Evolutionary conservation across 257 asterid genomes (phyloP).

Genomic region (Jasminum sambac): DNA sequence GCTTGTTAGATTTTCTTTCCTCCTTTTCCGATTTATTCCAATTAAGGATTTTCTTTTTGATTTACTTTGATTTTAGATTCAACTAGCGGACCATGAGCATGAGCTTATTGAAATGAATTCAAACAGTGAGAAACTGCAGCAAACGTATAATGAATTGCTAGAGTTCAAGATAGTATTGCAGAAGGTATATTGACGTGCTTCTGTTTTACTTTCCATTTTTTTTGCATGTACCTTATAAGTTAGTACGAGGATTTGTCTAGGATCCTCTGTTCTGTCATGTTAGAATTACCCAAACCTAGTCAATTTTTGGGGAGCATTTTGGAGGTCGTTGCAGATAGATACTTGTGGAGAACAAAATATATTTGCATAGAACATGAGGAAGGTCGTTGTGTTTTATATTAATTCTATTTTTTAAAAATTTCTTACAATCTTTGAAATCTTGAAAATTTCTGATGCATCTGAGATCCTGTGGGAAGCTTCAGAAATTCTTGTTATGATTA

Average conservation of each 20-base stretch:
- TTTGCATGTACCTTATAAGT: background rate
- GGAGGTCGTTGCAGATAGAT: background rate
- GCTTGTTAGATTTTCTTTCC: constrained; percentile 7
- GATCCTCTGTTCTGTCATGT: background rate
- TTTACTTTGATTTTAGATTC: constrained; percentile 49
- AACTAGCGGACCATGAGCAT: constrained; percentile 89
- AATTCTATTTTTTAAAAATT: background rate
- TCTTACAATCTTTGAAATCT: constrained; percentile 9
- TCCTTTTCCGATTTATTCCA: constrained; percentile 9
- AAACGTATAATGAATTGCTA: constrained; percentile 84
- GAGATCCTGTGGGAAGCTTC: constrained; percentile 4
- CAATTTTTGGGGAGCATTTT: background rate
- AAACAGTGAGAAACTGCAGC: constrained; percentile 82
- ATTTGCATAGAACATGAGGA: background rate
- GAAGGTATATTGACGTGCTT: constrained; percentile 57
- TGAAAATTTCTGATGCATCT: constrained; percentile 5
- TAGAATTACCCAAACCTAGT: background rate
- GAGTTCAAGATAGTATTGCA: constrained; percentile 97
- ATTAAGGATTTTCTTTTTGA: constrained; percentile 14
- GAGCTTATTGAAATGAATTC: constrained; percentile 93
- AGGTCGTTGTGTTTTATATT: background rate
- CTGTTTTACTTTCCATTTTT: background rate
- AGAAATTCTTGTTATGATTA: background rate
- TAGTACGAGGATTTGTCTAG: background rate
- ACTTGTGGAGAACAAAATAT: background rate